Percentiles rank a stretch among this genome's conserved stretches.
phyloP scores from a whole-genome alignment of 1,284 basidiomycete genomes.

The Earliella scabrosa region DNA sequence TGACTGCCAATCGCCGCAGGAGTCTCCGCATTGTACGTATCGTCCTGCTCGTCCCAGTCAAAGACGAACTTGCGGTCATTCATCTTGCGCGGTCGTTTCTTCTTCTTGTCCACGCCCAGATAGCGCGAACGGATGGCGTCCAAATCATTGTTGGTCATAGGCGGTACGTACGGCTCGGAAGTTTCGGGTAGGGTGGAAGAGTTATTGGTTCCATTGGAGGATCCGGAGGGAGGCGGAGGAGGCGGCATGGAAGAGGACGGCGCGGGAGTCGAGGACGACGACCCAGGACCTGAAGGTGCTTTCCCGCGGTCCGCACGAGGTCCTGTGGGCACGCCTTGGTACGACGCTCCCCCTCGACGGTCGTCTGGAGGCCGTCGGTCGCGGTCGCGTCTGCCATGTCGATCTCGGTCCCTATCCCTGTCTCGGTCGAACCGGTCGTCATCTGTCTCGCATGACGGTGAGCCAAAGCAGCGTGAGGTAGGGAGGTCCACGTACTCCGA shows the following conservation, averaged over 20 bases:
- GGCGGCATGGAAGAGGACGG: constrained; percentile 52
- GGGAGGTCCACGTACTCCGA: constrained; percentile 48
- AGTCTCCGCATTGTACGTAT: constrained; percentile 78
- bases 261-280: constrained; percentile 32
- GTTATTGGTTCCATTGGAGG: constrained; percentile 16
- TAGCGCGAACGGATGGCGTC: constrained; percentile 85
- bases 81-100: constrained; percentile 91
- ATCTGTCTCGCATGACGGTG: constrained; percentile 44
- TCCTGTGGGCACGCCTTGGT: constrained; percentile 76
- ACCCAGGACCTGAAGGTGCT: constrained; percentile 35
- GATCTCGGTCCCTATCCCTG: constrained; percentile 41
- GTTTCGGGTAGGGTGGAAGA: constrained; percentile 36
- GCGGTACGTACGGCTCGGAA: constrained; percentile 60
- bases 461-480: constrained; percentile 14
- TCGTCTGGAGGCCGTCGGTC: constrained; percentile 39
- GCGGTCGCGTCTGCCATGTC: constrained; percentile 35
- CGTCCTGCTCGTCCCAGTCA: constrained; percentile 95
- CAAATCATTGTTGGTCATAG: constrained; percentile 78
- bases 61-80: constrained; percentile 98
- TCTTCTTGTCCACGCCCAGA: constrained; percentile 90
- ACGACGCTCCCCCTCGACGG: constrained; percentile 35
- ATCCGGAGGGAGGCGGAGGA: constrained; percentile 40
- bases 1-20: constrained; percentile 64
- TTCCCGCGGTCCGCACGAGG: constrained; percentile 76
- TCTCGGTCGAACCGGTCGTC: constrained; percentile 60